Percentiles rank a stretch among this genome's conserved stretches.
These are phyloP conservation scores for Chytriomyces sp. DNA, from an alignment of 192 early-diverging fungal species.

Conservation along the genomic window DNA sequence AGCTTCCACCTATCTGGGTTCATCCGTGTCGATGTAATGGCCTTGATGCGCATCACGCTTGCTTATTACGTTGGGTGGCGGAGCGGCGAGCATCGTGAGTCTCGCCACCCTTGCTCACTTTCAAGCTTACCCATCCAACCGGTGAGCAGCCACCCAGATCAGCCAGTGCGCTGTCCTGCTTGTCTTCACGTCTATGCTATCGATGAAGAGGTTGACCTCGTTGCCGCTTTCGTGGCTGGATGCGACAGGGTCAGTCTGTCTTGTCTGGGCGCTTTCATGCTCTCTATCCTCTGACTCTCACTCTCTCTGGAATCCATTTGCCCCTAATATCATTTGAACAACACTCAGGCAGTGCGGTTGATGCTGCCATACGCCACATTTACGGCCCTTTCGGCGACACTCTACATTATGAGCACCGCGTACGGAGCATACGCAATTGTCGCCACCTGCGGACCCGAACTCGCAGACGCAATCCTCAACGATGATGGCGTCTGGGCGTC, in stretches of 20 bases:
- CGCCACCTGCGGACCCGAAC: constrained; percentile 35
- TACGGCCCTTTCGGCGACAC: neutral
- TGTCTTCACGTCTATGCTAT: constrained; percentile 36
- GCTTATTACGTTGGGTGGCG: constrained; percentile 43
- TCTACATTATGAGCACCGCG: constrained; percentile 40
- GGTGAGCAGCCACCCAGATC: neutral
- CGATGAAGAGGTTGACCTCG: constrained; percentile 8
- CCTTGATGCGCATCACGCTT: constrained; percentile 41
- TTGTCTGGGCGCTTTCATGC: neutral
- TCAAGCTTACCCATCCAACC: too few species aligned
- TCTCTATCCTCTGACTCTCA: neutral
- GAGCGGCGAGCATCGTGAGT: too few species aligned
- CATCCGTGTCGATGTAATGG: constrained; percentile 5
- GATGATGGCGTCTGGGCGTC: constrained; percentile 13
- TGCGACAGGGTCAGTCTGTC: neutral
- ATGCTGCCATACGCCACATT: neutral
- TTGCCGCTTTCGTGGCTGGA: neutral
- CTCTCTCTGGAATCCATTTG: neutral
- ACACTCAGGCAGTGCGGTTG: neutral
- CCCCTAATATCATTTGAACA: too few species aligned
- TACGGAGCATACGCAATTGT: constrained; percentile 45
- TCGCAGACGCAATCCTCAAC: constrained; percentile 32
- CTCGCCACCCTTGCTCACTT: too few species aligned
- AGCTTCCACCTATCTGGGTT: neutral
- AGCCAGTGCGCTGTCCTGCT: constrained; percentile 36